These are phyloP conservation scores for Cyclostephanos invisitatus DNA, from an alignment of 108 stramenopile genomes.

Conservation along the genomic window DNA sequence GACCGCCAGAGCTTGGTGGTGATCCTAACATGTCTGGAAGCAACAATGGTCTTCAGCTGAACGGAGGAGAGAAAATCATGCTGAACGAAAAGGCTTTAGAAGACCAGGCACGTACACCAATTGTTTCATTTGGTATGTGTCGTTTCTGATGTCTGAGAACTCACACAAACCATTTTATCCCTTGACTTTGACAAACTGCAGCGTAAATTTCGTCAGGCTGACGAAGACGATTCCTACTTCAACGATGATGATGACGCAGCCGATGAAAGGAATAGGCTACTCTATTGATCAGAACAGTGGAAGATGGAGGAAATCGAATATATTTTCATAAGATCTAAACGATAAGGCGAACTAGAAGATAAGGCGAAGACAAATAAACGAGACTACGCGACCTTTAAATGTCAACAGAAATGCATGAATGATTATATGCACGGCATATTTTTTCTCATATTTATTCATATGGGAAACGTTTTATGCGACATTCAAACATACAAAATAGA, in stretches of 20 bases:
- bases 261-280: not conserved
- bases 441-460: no score
- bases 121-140: conserved; percentile 10
- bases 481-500: no score
- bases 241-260: conserved; percentile 55
- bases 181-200: not conserved
- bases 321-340: not conserved
- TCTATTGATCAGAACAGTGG: not conserved
- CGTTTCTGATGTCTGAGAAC: conserved; percentile 23
- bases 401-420: not conserved
- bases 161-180: not conserved
- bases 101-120: conserved; percentile 60
- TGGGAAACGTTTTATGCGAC: no score
- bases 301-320: not conserved
- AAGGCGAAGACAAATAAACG: not conserved
- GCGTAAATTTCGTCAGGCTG: conserved; percentile 79
- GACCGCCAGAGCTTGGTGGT: not conserved
- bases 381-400: not conserved
- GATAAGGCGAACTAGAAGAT: not conserved
- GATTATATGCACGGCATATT: not conserved
- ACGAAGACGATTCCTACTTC: conserved; percentile 86
- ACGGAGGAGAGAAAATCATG: conserved; percentile 14
- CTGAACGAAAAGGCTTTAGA: conserved; percentile 69
- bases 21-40: conserved; percentile 10
- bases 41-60: conserved; percentile 8